These are phyloP conservation scores for Colletotrichum tamarilloi DNA, from an alignment of 2,329 filamentous ascomycete genomes.

Conservation along the genomic window DNA sequence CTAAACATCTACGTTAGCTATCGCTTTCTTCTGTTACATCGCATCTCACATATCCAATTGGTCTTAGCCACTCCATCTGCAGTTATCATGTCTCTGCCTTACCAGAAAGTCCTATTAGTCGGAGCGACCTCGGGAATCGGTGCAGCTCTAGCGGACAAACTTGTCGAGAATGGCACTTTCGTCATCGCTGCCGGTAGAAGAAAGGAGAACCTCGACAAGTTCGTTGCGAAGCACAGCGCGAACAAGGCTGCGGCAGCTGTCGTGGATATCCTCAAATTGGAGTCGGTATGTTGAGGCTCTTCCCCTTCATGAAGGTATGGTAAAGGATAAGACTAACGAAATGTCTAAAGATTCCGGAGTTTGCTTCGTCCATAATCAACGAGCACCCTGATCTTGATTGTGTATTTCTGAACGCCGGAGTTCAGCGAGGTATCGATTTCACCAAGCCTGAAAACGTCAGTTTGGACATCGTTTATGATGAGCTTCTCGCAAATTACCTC, in stretches of 20 bases:
- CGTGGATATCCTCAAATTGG: not conserved
- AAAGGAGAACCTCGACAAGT: slow-evolving; percentile 58
- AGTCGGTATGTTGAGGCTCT: not conserved
- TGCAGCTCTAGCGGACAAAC: slow-evolving; percentile 46
- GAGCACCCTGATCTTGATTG: slow-evolving; percentile 64
- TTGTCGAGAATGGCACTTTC: slow-evolving; percentile 54
- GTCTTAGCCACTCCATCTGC: not conserved
- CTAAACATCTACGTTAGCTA: not conserved
- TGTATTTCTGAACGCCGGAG: slow-evolving; percentile 67
- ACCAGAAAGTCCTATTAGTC: slow-evolving; percentile 66
- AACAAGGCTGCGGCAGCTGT: slow-evolving; percentile 47
- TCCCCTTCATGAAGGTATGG: not conserved
- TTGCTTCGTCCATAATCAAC: slow-evolving; percentile 38
- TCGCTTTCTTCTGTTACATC: not conserved
- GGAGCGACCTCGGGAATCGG: slow-evolving; percentile 45
- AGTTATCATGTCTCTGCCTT: slow-evolving; percentile 60
- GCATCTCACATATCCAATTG: not conserved
- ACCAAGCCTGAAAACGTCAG: slow-evolving; percentile 41
- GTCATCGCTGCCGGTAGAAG: slow-evolving; percentile 61
- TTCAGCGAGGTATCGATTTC: slow-evolving; percentile 60
- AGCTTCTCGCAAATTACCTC: slow-evolving; percentile 44
- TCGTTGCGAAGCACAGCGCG: slow-evolving; percentile 56
- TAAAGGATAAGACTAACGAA: not conserved
- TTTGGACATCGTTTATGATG: slow-evolving; percentile 42
- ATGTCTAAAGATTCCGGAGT: not conserved